Conservation (phyloP, 306 rosid genomes). For the Lupinus albus region DNA sequence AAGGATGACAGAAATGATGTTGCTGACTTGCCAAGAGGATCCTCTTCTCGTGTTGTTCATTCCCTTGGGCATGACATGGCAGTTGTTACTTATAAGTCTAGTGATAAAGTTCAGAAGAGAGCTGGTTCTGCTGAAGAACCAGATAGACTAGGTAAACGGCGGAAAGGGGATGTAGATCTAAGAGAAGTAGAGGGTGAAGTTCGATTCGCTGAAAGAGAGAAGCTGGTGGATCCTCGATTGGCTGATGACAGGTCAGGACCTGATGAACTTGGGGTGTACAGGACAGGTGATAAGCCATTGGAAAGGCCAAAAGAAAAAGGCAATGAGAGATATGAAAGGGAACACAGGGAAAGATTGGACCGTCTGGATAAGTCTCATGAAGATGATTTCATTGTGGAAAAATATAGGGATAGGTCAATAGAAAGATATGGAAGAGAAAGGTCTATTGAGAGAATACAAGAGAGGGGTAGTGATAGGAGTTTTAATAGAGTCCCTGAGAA, state of each 20-base stretch:
- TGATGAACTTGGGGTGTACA: conserved; percentile 62
- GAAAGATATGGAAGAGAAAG: conserved; percentile 93
- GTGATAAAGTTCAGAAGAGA: conserved; percentile 87
- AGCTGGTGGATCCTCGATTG: conserved; percentile 66
- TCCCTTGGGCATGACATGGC: conserved; percentile 83
- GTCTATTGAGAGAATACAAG: conserved; percentile 85
- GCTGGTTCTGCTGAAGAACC: conserved; percentile 87
- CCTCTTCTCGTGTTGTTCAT: conserved; percentile 71
- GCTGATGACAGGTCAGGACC: conserved; percentile 70
- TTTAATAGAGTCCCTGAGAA: conserved; percentile 75
- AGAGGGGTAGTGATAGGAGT: conserved; percentile 74
- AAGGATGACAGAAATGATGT: conserved; percentile 79
- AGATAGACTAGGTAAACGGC: conserved; percentile 84
- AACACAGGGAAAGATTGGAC: conserved; percentile 79
- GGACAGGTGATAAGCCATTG: conserved; percentile 67
- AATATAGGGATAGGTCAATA: conserved; percentile 79
- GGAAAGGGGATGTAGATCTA: conserved; percentile 79
- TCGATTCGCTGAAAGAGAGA: conserved; percentile 80
- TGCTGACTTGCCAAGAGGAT: conserved; percentile 63
- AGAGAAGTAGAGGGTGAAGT: conserved; percentile 78
- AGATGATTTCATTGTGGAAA: conserved; percentile 72
- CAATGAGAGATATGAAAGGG: conserved; percentile 86
- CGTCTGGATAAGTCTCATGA: conserved; percentile 84
- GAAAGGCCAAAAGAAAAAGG: conserved; percentile 89
- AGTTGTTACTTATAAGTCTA: conserved; percentile 57